These are phyloP conservation scores for Vitis hybrid DNA, from an alignment of 177 flowering plant genomes.

Conservation along the genomic window DNA sequence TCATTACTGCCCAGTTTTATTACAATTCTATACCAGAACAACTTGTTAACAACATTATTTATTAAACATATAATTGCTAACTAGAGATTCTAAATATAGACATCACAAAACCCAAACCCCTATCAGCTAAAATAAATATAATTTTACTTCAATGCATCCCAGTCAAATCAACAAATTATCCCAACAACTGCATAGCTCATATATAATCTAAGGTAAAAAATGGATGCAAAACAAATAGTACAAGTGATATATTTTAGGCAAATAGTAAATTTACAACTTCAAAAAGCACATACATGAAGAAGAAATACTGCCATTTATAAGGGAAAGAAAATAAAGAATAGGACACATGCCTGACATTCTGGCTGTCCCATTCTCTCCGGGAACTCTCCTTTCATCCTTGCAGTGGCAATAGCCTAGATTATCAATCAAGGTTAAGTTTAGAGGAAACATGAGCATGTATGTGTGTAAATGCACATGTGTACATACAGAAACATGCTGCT, in stretches of 20 bases:
- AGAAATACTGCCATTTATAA: not conserved
- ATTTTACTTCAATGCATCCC: not conserved
- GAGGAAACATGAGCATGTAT: too few relatives aligned
- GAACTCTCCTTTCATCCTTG: conserved; percentile 87
- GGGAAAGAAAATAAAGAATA: not conserved
- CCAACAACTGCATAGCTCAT: not conserved
- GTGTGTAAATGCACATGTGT: too few relatives aligned
- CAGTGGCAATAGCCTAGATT: conserved; percentile 83
- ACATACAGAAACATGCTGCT: too few relatives aligned
- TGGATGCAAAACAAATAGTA: not conserved
- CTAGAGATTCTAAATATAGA: not conserved
- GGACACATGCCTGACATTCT: conserved; percentile 84
- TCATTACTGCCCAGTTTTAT: not conserved
- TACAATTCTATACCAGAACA: not conserved
- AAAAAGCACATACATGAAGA: not conserved
- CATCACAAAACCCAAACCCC: not conserved
- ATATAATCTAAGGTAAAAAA: not conserved
- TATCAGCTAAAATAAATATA: not conserved
- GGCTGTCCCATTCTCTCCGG: conserved; percentile 97
- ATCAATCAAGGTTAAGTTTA: not conserved
- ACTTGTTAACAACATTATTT: not conserved
- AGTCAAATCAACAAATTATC: not conserved
- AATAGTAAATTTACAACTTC: not conserved
- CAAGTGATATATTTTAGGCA: not conserved
- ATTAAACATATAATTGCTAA: not conserved